Evolutionary conservation across 176 grass and related monocot genomes (phyloP), one percentile per base, ranked within the genome.

Genomic region (Carex pumila): DNA sequence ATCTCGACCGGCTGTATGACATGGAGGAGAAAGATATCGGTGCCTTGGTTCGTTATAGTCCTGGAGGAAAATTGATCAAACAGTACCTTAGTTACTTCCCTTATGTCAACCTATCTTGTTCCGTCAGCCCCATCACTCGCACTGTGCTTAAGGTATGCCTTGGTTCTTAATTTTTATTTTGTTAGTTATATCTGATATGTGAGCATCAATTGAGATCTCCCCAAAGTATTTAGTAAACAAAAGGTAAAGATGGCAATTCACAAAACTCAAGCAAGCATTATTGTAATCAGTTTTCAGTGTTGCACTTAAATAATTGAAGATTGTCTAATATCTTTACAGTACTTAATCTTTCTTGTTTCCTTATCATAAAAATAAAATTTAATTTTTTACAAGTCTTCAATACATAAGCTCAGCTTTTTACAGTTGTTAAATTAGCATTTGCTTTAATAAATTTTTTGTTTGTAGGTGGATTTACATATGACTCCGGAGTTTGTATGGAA

Each of bases 11-110:
- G 78, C 89, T 98, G 66, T 91, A 91, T 85, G 92, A 94, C 85
- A 94, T 98, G 95, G 95, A 94, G 86, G 95, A 98, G 82, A 98
- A 91, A 82, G 95, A 98, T 85, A 89, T 98, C 65, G 89, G 95
- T 85, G 92, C 92, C 79, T 82, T 98, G 64, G 89, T 98, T 75
- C 91, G 95, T 76, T 94, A 85, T 83, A 86, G 83, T 87, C 92
- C 94, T 77, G 89, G 90, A 47, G 95, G 95, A 90, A 93, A 94
- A 88, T 84, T 93, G 92, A 92, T 98, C 79, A 98, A 98, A 72
- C 95, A 98, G 84, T 90, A 80, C 2, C 83, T 94, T 36, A 89
- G 91, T 67, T 93, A 91, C 86, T 93, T 98, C 60, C 92, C 95
- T 59, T 83, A 85, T 81, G 90, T 94, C 84, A 91, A 85, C 77